Base-by-base conservation (phyloP, 2,329 filamentous ascomycete genomes). In the Clarireedia homoeocarpa region DNA sequence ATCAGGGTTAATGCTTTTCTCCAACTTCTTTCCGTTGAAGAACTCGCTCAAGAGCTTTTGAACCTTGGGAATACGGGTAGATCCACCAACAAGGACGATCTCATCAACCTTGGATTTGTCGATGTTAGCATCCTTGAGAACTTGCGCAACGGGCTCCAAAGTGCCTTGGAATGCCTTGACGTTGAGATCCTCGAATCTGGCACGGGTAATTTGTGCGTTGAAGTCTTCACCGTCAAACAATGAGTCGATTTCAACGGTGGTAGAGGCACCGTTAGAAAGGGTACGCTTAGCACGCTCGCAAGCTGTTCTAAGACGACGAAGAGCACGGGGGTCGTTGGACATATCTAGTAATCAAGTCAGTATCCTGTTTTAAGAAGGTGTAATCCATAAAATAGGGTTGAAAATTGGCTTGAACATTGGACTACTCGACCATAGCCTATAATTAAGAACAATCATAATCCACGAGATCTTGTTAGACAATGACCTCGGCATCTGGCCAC, bases 211-310 rank as follows among this genome's bases (percentile, higher is more conserved):
- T 75, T 89, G 88, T 73, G 92, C 83, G 78, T 91, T 92, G 81
- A 96, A 96, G 75, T 99, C 94, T 77, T 96, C 89, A 68, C 94
- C 92, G 68, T 97, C 94, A 73, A 94, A 97, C 65, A 99, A 87
- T 66, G 92, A 96, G 79, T 97, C 94, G 70, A 97, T 97, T 80
- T 99, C 94, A 69, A 97, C 89, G 68, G 91, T 95, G 70, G 94
- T 95, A 79, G 96, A 91, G 59, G 94, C 92, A 75, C 90, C 92
- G 77, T 91, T 95, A 74, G 94, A 97, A 55, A 97, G 84, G 63
- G 94, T 97, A 78, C 94, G 88, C 90, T 99, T 99, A 77, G 94
- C 94, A 84, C 94, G 92, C 82, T 99, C 94, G 78, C 94, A 97
- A 77, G 92, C 92, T 70, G 94, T 97, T 69, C 94, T 85, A 71